Percentiles rank a stretch among this genome's conserved stretches.
These are phyloP conservation scores for Botrytis porri DNA, from an alignment of 2,329 filamentous ascomycete genomes.

Conservation along the genomic window DNA sequence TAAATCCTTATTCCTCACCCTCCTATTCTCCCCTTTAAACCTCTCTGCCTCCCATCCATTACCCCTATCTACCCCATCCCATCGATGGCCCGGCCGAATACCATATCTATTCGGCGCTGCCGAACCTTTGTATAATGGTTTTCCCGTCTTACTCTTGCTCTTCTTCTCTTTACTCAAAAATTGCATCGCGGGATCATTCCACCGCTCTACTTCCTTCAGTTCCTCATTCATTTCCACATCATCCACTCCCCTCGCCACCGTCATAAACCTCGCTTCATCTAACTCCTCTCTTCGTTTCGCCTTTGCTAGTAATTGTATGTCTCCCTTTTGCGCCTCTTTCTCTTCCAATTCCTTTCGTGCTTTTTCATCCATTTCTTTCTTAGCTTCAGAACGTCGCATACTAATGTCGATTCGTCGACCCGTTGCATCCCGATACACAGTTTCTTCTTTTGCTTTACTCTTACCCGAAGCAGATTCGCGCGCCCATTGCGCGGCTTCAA, in stretches of 20 bases:
- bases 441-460: constrained; percentile 63
- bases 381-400: constrained; percentile 83
- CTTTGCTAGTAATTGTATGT: constrained; percentile 73
- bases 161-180: constrained; percentile 58
- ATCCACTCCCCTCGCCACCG: constrained; percentile 74
- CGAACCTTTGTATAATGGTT: constrained; percentile 66
- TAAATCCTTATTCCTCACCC: constrained; percentile 71
- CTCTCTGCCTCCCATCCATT: constrained; percentile 93
- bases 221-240: constrained; percentile 84
- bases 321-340: constrained; percentile 72
- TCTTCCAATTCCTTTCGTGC: constrained; percentile 62
- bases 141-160: constrained; percentile 31
- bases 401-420: constrained; percentile 91
- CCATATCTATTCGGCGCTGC: constrained; percentile 90
- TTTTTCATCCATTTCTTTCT: constrained; percentile 73
- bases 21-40: constrained; percentile 82
- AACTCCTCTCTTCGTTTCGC: constrained; percentile 64
- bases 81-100: constrained; percentile 86
- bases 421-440: constrained; percentile 92
- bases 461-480: constrained; percentile 37
- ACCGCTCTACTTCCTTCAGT: constrained; percentile 70
- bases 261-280: constrained; percentile 78
- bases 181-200: constrained; percentile 90
- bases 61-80: constrained; percentile 93
- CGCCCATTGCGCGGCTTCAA: constrained; percentile 56